These are phyloP conservation scores for Ganoderma sp. DNA, from an alignment of 1,284 basidiomycete genomes.

Conservation along the genomic window DNA sequence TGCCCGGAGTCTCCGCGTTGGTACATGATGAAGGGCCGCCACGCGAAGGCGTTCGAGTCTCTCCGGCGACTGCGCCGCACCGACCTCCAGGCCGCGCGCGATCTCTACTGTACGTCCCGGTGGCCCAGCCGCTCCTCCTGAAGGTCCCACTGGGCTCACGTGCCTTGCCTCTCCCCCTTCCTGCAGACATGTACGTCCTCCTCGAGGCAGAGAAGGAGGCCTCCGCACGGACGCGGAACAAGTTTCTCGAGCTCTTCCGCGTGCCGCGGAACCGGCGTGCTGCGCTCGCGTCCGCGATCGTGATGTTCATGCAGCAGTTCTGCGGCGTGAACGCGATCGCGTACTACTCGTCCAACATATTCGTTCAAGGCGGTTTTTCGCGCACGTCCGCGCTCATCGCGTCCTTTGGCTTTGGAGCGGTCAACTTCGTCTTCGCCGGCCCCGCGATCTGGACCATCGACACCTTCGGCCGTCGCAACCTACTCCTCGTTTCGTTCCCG, in stretches of 20 bases:
- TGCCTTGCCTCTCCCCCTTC: not conserved
- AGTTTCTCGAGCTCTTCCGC: conserved; percentile 70
- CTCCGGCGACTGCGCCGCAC: conserved; percentile 69
- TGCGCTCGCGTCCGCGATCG: conserved; percentile 66
- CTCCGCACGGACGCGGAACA: conserved; percentile 49
- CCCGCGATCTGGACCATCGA: conserved; percentile 65
- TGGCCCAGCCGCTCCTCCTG: not conserved
- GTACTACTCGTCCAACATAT: conserved; percentile 69
- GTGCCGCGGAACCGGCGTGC: conserved; percentile 79
- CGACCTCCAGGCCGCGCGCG: conserved; percentile 76
- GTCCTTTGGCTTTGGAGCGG: conserved; percentile 60
- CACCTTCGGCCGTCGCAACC: conserved; percentile 72
- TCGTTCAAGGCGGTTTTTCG: conserved; percentile 57
- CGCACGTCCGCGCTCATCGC: conserved; percentile 59
- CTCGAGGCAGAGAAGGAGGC: conserved; percentile 70
- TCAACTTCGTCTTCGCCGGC: conserved; percentile 60
- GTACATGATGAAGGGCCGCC: conserved; percentile 73
- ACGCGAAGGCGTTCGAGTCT: conserved; percentile 68
- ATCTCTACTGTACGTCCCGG: conserved; percentile 54
- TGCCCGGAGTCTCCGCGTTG: conserved; percentile 74
- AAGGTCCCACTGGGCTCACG: not conserved
- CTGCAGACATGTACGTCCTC: conserved; percentile 63
- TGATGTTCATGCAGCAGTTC: conserved; percentile 77
- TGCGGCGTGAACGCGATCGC: conserved; percentile 72
- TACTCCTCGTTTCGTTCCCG: conserved; percentile 71